A percentile compares a stretch with the other conserved stretches of the same genome.
These are phyloP conservation scores for Xylariaceae sp. DNA, from an alignment of 2,329 filamentous ascomycete genomes.

Conservation along the genomic window DNA sequence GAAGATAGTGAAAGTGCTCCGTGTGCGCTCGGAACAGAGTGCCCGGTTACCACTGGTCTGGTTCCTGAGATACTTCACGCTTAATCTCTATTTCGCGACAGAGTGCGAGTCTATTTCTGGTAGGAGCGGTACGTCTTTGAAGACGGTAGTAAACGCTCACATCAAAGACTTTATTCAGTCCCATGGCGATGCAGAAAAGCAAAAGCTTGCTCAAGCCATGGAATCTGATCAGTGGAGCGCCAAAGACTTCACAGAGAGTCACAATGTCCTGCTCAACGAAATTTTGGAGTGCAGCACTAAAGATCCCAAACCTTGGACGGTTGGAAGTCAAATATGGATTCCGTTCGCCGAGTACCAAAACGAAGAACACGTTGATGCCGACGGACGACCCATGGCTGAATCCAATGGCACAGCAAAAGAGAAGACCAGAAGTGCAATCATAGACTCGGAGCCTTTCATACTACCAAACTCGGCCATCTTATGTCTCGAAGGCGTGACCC, in stretches of 20 bases:
- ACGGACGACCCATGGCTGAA: constrained; percentile 34
- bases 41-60: constrained; percentile 59
- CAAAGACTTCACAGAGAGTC: constrained; percentile 63
- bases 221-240: constrained; percentile 76
- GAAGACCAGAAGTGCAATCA: constrained; percentile 64
- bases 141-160: constrained; percentile 73
- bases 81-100: constrained; percentile 78
- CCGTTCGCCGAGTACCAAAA: constrained; percentile 37
- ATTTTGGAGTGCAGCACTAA: constrained; percentile 66
- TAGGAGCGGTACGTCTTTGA: constrained; percentile 66
- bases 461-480: constrained; percentile 77
- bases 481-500: constrained; percentile 74
- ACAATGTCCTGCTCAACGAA: constrained; percentile 54
- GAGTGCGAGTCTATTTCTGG: constrained; percentile 83
- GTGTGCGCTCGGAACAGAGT: constrained; percentile 70
- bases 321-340: constrained; percentile 54
- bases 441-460: constrained; percentile 81
- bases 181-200: constrained; percentile 66
- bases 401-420: constrained; percentile 51
- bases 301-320: constrained; percentile 62
- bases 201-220: constrained; percentile 69
- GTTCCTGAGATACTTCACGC: constrained; percentile 75
- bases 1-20: constrained; percentile 67
- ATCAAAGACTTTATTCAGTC: constrained; percentile 73
- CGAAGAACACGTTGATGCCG: constrained; percentile 28